Base-by-base conservation (phyloP, 1,284 basidiomycete species). In the Moesziomyces sp. region DNA sequence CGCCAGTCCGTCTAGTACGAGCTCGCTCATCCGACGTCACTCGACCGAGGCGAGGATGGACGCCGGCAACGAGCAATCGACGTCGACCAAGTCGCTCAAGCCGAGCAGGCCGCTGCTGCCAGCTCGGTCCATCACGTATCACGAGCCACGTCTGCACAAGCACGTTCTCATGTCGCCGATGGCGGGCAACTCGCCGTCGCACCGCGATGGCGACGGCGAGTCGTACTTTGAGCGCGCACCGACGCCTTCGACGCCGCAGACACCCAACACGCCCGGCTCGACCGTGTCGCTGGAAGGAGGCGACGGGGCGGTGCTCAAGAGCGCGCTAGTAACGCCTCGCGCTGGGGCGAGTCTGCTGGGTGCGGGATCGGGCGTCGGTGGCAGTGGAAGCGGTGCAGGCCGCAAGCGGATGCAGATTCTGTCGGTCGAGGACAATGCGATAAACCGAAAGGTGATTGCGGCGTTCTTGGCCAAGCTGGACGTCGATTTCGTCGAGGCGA, bases 231-330 rank as follows among this genome's bases (percentile, higher is more conserved):
- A 75, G 24, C 63, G 64, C n/a, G 52, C 23, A 4, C 60, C 68
- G 5, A 63, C 55, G 23, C 45, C 69, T 2, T 63, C 66, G 13
- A 19, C 79, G 28, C 84, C 86, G 4, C 82, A 77, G 38, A 84
- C 79, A 44, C 85, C 86, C 13, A 83, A 79, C 48, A 84, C 85
- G 4, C 82, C 82, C 0, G 84, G 84, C 5, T 85, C 84, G n/a
- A 77, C 81, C 1, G 76, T 86, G 21, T 85, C 85, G 24, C 85
- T 86, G 4, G 76, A 87, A 28, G 86, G 85, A 0, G 86, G 86
- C 48, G 87, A 87, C 11, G 87, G 86, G 0, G 85, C 85, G 3
- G 86, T 88, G 79, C 80, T 87, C 35, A 86, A 85, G 57, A 83
- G 85, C 13, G 85, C 85, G 4, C 72, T 86, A 7, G 58, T 45